Evolutionary conservation across 495 filamentous ascomycete species (phyloP), one percentile per base, ranked within the genome.

Genomic region (Penicillium canescens): DNA sequence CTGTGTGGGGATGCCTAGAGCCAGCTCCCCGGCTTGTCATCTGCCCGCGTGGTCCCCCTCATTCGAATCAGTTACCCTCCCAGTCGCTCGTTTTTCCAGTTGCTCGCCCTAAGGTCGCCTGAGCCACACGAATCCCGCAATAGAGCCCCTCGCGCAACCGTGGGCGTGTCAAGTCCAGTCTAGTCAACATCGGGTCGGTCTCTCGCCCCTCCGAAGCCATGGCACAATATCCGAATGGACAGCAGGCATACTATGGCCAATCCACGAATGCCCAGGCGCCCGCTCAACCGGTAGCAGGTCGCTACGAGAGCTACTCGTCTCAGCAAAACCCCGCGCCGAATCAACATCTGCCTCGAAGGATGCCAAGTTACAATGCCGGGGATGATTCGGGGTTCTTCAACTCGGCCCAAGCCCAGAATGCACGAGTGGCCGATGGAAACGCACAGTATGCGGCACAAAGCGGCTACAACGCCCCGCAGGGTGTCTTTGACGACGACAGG

Each of bases 321-420:
- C 64, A 62, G 23, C 54, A 47, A 11, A 59, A 57, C 46, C 60
- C 71, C 31, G 51, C 55, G 11, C 68, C 65, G 48, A 62, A 62
- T 51, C 56, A 65, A 31, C 67, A 70, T 40, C 34, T 59, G 20
- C 73, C 81, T 31, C 78, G 86, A 52, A 83, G 85, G 47, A 78
- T 78, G 62, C 77, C 83, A 46, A 93, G 91, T 67, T 93, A 87
- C 71, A 86, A 92, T 64, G 84, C 78, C 60, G 91, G 88, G 55
- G 89, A 95, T 67, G 89, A 96, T 67, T 78, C 78, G 34, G 65
- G 60, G 20, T 76, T 82, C 55, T 74, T 81, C 60, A 76, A 77
- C 35, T 38, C 61, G 10, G 37, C 60, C 12, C 54, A 69, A 63
- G 28, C 60, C 42, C 60, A 69, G 55, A 62, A 68, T 58, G 46